Conservation (phyloP, 805 yeast genomes). For the Saccharomycopsis lassenensis region DNA sequence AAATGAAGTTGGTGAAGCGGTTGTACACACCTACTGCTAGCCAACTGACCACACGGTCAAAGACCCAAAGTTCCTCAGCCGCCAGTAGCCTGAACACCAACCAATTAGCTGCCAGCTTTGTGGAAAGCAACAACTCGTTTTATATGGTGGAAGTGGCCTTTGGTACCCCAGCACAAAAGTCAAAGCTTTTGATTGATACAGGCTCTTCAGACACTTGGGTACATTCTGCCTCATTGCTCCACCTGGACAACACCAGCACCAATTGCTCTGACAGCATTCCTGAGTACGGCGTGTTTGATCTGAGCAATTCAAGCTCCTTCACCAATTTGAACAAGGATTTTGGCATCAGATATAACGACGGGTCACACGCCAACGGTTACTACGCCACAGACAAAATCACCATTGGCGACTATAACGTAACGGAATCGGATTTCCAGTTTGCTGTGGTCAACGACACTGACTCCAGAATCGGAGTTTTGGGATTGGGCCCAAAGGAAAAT, state of each 20-base stretch:
- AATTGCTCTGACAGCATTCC: too few relatives aligned
- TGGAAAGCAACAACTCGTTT: constrained; percentile 23
- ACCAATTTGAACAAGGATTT: background rate
- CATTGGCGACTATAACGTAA: constrained; percentile 4
- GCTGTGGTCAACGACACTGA: constrained; percentile 7
- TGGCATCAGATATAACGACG: constrained; percentile 4
- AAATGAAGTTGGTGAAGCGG: too few relatives aligned
- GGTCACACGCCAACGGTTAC: constrained; percentile 3
- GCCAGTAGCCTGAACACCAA: too few relatives aligned
- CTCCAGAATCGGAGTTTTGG: constrained; percentile 9
- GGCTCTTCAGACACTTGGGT: constrained; percentile 72
- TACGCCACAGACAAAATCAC: constrained; percentile 6
- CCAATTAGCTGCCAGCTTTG: background rate
- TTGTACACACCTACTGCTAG: too few relatives aligned
- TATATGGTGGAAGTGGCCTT: constrained; percentile 34
- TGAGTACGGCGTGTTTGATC: constrained; percentile 3
- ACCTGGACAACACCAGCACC: background rate
- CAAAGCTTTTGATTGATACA: constrained; percentile 54
- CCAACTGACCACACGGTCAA: too few relatives aligned
- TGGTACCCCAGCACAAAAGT: constrained; percentile 46
- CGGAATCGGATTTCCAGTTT: constrained; percentile 9
- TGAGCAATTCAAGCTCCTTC: constrained; percentile 1
- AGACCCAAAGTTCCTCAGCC: too few relatives aligned
- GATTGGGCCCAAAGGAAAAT: constrained; percentile 5
- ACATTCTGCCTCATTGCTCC: constrained; percentile 1